phyloP scores from a whole-genome alignment of 1,139 yeast genomes.

The Diutina scorzettiae region DNA sequence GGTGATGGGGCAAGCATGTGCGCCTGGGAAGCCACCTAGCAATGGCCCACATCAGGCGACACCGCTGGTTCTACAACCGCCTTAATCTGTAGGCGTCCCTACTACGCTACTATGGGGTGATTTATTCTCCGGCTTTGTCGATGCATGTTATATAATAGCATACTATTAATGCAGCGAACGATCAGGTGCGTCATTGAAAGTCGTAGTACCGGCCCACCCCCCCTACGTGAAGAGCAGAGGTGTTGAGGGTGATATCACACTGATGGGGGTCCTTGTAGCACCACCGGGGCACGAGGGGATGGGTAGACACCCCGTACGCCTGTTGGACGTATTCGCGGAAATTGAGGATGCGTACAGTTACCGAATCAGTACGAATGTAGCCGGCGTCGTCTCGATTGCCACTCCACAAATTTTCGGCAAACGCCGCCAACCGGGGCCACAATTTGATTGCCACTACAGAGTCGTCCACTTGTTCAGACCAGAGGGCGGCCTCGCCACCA shows the following conservation, averaged over 20 bases:
- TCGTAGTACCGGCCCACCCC: background rate
- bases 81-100: too few relatives aligned
- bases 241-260: constrained; percentile 20
- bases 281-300: constrained; percentile 29
- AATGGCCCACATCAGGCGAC: too few relatives aligned
- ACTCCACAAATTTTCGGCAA: constrained; percentile 36
- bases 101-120: too few relatives aligned
- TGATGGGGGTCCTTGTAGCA: constrained; percentile 30
- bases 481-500: constrained; percentile 24
- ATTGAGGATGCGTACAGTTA: constrained; percentile 29
- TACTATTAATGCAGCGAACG: too few relatives aligned
- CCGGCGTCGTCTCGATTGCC: constrained; percentile 21
- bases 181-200: background rate
- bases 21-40: too few relatives aligned
- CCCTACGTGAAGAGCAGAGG: constrained; percentile 7
- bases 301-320: constrained; percentile 21
- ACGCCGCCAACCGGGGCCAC: constrained; percentile 40
- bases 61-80: too few relatives aligned
- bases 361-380: constrained; percentile 12
- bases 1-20: too few relatives aligned
- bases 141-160: too few relatives aligned
- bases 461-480: constrained; percentile 4
- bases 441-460: constrained; percentile 13
- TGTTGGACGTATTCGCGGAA: constrained; percentile 32
- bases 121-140: too few relatives aligned